Base-by-base conservation (phyloP, 345 rosid species). In the Eucalyptus rudis region DNA sequence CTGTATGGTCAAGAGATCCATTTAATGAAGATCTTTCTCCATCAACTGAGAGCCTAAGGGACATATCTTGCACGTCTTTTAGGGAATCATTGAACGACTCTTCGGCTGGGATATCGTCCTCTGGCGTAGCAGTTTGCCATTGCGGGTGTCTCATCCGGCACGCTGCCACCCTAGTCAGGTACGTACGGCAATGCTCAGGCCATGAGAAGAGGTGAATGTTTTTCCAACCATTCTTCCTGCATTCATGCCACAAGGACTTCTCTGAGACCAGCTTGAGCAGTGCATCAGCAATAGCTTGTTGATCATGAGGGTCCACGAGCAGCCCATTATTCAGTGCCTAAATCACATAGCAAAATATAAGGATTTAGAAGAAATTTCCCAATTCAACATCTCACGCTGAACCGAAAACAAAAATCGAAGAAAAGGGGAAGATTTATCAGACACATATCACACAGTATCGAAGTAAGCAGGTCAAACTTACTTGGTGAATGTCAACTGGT, bases 101-200 rank as follows among this genome's bases (percentile, higher is more conserved):
- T 86, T 96, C 95, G 5, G 90, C 92, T 44, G 91, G 93, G 76
- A 92, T 89, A 36, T 96, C 99, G 71, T 96, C 95, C 56, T 91
- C 95, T 2, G 98, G 98, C 4, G 98, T 96, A 91, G 95, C 97
- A 1, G 98, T 96, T 89, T 96, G 97, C 99, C 99, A 97, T 68
- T 95, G 98, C 0, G 99, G 98, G 89, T 96, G 96, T 93, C 99
- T 95, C 97, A 95, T 97, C 66, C 99, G 95, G 49, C 98, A 96
- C 1, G 99, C 96, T 9, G 99, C 99, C 87, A 97, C 94, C 87
- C 98, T 95, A 27, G 99, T 96, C 92, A 97, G 92, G 96, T 97
- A 97, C 64, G 98, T 96, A 29, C 99, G 95, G 88, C 99, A 97
- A 89, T 97, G 99, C 90, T 97, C 99, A 6, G 99, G 99, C 99